A percentile compares a stretch with the other conserved stretches of the same genome.
Evolutionary conservation across 1,284 basidiomycete genomes (phyloP).

Genomic region (Melampsora abietis-canadensis): DNA sequence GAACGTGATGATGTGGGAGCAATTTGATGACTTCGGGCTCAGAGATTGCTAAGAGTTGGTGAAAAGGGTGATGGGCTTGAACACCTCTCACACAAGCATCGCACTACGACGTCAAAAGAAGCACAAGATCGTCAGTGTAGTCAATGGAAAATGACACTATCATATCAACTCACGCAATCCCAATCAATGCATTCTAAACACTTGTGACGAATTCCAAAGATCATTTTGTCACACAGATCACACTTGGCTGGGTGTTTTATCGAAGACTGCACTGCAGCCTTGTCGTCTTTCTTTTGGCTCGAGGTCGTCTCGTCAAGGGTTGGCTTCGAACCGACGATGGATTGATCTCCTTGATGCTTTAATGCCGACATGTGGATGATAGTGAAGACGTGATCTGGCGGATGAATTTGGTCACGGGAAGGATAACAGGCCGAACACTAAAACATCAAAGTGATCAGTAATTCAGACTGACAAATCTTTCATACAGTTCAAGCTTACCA

Average conservation of each 20-base stretch:
- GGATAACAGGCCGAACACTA: slow-evolving; percentile 31
- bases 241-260: slow-evolving; percentile 63
- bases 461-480: not conserved
- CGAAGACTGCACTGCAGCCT: not conserved
- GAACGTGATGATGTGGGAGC: not conserved
- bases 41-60: slow-evolving; percentile 45
- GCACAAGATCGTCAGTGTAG: slow-evolving; percentile 59
- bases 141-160: slow-evolving; percentile 65
- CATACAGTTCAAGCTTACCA: slow-evolving; percentile 17
- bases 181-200: slow-evolving; percentile 55
- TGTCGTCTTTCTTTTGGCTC: not conserved
- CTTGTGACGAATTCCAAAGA: slow-evolving; percentile 70
- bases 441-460: not conserved
- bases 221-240: slow-evolving; percentile 64
- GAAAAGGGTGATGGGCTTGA: slow-evolving; percentile 44
- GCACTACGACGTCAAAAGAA: slow-evolving; percentile 29
- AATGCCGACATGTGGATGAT: not conserved
- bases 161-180: slow-evolving; percentile 56
- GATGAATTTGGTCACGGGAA: slow-evolving; percentile 4
- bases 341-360: not conserved
- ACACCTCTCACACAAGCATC: slow-evolving; percentile 40
- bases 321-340: not conserved
- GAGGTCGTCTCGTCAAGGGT: not conserved
- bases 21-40: slow-evolving; percentile 16
- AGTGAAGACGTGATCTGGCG: slow-evolving; percentile 16